Evolutionary conservation across 2,329 filamentous ascomycete genomes (phyloP), one percentile per base, ranked within the genome.

Genomic region (Fusarium algeriense): DNA sequence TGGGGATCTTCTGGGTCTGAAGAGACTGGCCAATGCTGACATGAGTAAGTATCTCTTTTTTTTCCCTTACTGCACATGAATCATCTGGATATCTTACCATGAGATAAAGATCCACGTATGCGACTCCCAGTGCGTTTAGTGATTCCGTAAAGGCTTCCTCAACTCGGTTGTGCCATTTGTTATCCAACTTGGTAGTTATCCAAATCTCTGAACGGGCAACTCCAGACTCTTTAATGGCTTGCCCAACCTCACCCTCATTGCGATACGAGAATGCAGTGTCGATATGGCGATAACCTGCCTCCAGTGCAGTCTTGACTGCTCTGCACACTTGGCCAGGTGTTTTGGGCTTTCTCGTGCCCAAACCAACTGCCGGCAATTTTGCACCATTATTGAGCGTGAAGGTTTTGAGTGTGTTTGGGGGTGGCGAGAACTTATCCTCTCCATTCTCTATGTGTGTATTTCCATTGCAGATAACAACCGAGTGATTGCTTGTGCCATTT

Each of bases 121-220:
- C 35, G 12, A 37, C 35, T 37, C 35, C 35, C 35, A 37, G 35
- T 11, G 35, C 35, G 35, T 17, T 37, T 6, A 37, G 35, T 37
- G 35, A 37, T 37, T 37, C 35, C 35, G 35, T 37, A 37, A 37
- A 37, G 13, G 35, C 35, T 37, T 37, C 35, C 35, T 37, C 35
- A 37, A 37, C 35, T 17, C 35, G 35, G 35, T 92, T 89, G 83
- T 94, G 92, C 87, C 90, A 92, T 54, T 91, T 87, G 86, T 95
- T 94, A 85, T 93, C 89, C 58, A 95, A 88, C 87, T 96, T 97
- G 75, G 92, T 94, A 56, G 93, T 95, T 63, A 93, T 80, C 86
- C 89, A 93, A 78, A 92, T 88, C 75, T 92, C 83, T 60, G 86
- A 83, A 28, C 91, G 87, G n/a, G 90, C 86, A 3, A 93, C 87